Evolutionary conservation across 1,284 basidiomycete species (phyloP).

Genomic region (Leucoagaricus sp.): DNA sequence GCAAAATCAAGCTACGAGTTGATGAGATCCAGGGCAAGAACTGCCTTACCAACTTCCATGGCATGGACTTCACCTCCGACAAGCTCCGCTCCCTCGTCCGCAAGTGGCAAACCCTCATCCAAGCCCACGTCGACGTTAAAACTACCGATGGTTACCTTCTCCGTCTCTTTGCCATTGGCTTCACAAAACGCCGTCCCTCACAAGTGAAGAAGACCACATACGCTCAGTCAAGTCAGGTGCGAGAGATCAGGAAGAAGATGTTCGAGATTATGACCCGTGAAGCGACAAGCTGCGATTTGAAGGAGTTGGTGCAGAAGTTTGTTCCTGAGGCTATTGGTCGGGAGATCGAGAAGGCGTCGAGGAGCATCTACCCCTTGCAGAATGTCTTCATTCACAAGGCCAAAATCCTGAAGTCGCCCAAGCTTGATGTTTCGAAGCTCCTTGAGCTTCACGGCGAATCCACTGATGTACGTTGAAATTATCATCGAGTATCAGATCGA

Average conservation of each 20-base stretch:
- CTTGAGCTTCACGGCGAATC: constrained; percentile 96
- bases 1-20: constrained; percentile 98
- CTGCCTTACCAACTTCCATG: constrained; percentile 99
- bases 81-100: constrained; percentile 99
- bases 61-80: constrained; percentile 99
- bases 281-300: constrained; percentile 93
- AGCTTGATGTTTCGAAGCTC: constrained; percentile 94
- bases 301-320: constrained; percentile 98
- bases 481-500: not conserved
- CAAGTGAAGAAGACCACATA: constrained; percentile 99
- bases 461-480: constrained; percentile 69
- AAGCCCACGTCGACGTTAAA: constrained; percentile 98
- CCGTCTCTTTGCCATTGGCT: constrained; percentile 98
- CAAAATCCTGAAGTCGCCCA: constrained; percentile 97
- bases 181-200: constrained; percentile 96
- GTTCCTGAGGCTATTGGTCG: constrained; percentile 98
- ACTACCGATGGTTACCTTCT: constrained; percentile 99
- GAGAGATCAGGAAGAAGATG: constrained; percentile 99
- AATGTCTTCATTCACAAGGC: constrained; percentile 99
- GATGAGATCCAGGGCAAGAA: constrained; percentile 99
- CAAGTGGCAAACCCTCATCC: constrained; percentile 99
- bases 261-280: constrained; percentile 99
- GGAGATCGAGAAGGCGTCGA: constrained; percentile 98
- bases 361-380: constrained; percentile 97
- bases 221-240: constrained; percentile 93